phyloP scores from a whole-genome alignment of 1,284 basidiomycete species.

The Fomes fomentarius region DNA sequence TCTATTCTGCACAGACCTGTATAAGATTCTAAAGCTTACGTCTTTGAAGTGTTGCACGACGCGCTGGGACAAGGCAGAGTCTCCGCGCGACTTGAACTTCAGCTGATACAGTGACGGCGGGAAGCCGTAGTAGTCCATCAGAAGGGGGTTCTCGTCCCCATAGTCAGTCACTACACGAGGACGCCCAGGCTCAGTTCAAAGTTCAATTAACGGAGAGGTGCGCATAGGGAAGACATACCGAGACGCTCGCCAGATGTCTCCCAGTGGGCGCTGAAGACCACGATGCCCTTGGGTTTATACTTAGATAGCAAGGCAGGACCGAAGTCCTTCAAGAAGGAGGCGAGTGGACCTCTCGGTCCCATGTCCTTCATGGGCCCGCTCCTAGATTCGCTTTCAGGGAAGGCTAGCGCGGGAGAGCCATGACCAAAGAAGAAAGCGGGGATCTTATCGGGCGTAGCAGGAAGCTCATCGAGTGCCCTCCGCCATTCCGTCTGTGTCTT shows the following conservation, averaged over 20 bases:
- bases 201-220: slow-evolving; percentile 12
- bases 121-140: slow-evolving; percentile 79
- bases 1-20: background rate
- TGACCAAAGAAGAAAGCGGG: slow-evolving; percentile 80
- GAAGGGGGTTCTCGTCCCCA: slow-evolving; percentile 69
- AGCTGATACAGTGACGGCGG: slow-evolving; percentile 58
- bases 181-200: slow-evolving; percentile 1
- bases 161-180: slow-evolving; percentile 65
- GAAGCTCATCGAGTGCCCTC: slow-evolving; percentile 60
- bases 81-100: slow-evolving; percentile 69
- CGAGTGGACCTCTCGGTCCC: slow-evolving; percentile 59
- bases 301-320: slow-evolving; percentile 68
- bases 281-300: slow-evolving; percentile 74
- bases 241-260: slow-evolving; percentile 61
- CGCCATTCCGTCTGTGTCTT: slow-evolving; percentile 52
- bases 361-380: slow-evolving; percentile 35
- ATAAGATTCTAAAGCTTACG: slow-evolving; percentile 35
- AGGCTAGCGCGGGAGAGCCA: slow-evolving; percentile 61
- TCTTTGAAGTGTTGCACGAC: slow-evolving; percentile 64
- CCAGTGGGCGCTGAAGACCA: slow-evolving; percentile 84
- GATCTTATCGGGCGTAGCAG: slow-evolving; percentile 61
- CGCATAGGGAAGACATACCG: slow-evolving; percentile 39
- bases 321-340: slow-evolving; percentile 67
- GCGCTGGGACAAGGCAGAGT: slow-evolving; percentile 54
- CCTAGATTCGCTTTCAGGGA: slow-evolving; percentile 31